phyloP scores from a whole-genome alignment of 2,329 filamentous ascomycete genomes.

The Aspergillus sclerotialis region DNA sequence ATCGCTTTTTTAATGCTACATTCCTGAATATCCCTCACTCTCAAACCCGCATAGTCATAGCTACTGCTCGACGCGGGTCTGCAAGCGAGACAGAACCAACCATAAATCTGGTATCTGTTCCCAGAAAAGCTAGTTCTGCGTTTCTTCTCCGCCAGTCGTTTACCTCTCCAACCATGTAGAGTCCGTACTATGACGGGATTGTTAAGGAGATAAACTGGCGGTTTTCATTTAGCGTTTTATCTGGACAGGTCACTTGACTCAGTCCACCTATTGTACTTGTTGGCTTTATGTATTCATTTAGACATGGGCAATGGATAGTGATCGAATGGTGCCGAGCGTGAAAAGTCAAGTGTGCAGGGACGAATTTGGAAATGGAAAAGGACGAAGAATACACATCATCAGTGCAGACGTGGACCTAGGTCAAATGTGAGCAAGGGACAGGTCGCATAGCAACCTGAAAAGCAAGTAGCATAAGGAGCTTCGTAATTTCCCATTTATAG shows the following conservation, averaged over 20 bases:
- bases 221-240: conserved; percentile 2
- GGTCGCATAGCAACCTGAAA: neutral
- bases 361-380: too few relatives aligned
- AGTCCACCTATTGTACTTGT: too few relatives aligned
- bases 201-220: conserved; percentile 86
- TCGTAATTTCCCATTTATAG: conserved; percentile 12
- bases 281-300: too few relatives aligned
- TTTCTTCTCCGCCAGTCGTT: conserved; percentile 85
- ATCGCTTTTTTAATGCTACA: neutral
- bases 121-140: conserved; percentile 15
- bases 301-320: too few relatives aligned
- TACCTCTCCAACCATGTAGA: conserved; percentile 72
- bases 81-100: conserved; percentile 30
- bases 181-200: conserved; percentile 21
- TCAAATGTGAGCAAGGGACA: too few relatives aligned
- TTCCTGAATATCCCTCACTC: conserved; percentile 30
- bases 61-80: conserved; percentile 31
- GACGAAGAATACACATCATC: too few relatives aligned
- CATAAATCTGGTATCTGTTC: conserved; percentile 11
- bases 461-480: neutral
- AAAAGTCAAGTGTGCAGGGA: too few relatives aligned
- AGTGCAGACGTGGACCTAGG: too few relatives aligned
- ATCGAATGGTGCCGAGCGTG: too few relatives aligned
- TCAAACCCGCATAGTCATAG: conserved; percentile 35
- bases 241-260: too few relatives aligned